Conservation (phyloP, 2,329 filamentous ascomycete genomes). For the Fusarium humuli region DNA sequence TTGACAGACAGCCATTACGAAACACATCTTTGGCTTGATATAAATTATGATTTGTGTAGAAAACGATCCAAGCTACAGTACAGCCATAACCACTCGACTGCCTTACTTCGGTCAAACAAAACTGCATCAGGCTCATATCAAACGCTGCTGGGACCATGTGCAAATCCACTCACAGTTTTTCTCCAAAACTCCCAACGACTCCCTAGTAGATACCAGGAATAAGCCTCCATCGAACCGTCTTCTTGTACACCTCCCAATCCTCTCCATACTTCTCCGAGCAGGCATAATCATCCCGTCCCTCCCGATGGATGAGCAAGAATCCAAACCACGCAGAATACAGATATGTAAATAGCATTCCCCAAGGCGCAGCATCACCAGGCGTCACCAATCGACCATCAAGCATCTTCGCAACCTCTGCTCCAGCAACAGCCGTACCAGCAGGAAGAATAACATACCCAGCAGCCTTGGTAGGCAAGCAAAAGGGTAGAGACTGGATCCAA, state of each 20-base stretch:
- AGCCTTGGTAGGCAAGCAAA: constrained; percentile 83
- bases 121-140: neutral
- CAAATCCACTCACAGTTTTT: neutral
- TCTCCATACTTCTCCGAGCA: constrained; percentile 87
- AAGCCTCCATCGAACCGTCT: constrained; percentile 80
- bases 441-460: constrained; percentile 80
- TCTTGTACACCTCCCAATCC: constrained; percentile 88
- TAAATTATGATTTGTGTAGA: rapidly evolving
- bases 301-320: constrained; percentile 83
- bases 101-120: neutral
- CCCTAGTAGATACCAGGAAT: constrained; percentile 72
- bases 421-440: constrained; percentile 54
- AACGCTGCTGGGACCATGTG: neutral
- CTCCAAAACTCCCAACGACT: rapidly evolving
- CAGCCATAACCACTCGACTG: rapidly evolving
- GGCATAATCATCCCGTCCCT: constrained; percentile 86
- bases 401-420: constrained; percentile 64
- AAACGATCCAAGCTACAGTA: neutral
- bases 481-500: constrained; percentile 90
- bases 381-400: constrained; percentile 71
- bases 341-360: constrained; percentile 88
- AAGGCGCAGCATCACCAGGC: constrained; percentile 78
- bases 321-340: constrained; percentile 93
- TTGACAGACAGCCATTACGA: no score
- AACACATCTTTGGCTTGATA: neutral